These are phyloP conservation scores for Chaetomium cochliodes DNA, from an alignment of 495 filamentous ascomycete genomes.

Conservation along the genomic window DNA sequence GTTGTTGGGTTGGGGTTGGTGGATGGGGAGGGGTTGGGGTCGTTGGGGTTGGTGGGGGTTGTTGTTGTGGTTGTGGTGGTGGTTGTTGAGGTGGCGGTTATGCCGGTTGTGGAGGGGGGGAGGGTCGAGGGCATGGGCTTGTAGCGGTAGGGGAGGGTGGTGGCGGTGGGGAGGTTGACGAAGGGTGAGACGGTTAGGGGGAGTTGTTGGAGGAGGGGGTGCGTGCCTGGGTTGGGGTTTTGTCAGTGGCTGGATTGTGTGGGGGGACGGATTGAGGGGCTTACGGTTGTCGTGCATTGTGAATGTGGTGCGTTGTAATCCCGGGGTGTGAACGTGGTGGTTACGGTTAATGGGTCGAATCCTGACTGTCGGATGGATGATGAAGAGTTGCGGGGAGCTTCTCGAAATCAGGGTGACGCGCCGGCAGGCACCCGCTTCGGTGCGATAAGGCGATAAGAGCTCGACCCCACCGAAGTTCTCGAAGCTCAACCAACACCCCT, in stretches of 20 bases:
- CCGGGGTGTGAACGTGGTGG: background rate
- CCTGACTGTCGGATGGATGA: background rate
- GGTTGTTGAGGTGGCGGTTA: constrained; percentile 48
- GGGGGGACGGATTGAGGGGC: constrained; percentile 15
- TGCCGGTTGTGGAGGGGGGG: constrained; percentile 69
- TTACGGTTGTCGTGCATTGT: constrained; percentile 52
- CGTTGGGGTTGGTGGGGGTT: constrained; percentile 35
- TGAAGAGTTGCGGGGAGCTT: background rate
- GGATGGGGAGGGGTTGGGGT: constrained; percentile 41
- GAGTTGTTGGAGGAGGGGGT: constrained; percentile 87
- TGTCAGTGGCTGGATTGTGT: background rate
- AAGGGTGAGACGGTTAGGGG: constrained; percentile 93
- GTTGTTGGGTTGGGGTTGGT: background rate
- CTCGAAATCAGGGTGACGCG: background rate
- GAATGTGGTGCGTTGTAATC: constrained; percentile 7
- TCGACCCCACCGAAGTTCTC: constrained; percentile 30
- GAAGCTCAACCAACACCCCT: constrained; percentile 19
- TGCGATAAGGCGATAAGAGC: constrained; percentile 27
- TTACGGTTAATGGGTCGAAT: background rate
- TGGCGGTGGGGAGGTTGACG: constrained; percentile 82
- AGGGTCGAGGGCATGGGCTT: constrained; percentile 81
- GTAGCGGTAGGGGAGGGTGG: constrained; percentile 95
- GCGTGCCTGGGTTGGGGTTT: constrained; percentile 59
- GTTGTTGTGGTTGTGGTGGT: constrained; percentile 36
- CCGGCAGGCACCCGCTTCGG: background rate